These are phyloP conservation scores for Casuarina glauca DNA, from an alignment of 306 rosid species.

Conservation along the genomic window DNA sequence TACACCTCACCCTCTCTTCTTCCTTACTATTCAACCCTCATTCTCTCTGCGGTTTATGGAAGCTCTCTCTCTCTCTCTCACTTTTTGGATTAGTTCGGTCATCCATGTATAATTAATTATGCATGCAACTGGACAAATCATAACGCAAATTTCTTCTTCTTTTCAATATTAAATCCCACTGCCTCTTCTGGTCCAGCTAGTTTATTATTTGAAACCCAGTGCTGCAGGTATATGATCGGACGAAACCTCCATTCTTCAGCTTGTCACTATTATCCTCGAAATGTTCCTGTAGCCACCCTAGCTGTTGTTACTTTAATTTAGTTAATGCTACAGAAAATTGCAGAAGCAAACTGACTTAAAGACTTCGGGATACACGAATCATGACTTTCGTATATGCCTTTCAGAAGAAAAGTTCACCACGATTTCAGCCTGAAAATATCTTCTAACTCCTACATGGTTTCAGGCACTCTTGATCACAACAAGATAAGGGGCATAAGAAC, in stretches of 20 bases:
- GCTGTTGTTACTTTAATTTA: background rate
- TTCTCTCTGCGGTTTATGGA: constrained; percentile 46
- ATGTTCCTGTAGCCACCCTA: constrained; percentile 53
- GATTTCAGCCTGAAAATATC: constrained; percentile 2
- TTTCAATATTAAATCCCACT: constrained; percentile 34
- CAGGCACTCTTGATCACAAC: no score
- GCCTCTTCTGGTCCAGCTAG: constrained; percentile 41
- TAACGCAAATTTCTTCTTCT: constrained; percentile 49
- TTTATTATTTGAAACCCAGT: constrained; percentile 41
- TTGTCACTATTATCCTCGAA: constrained; percentile 65
- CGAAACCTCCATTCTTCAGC: constrained; percentile 62
- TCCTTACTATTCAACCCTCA: constrained; percentile 38
- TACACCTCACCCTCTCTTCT: constrained; percentile 43
- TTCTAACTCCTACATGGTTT: background rate
- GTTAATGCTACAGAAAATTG: background rate
- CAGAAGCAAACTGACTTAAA: background rate
- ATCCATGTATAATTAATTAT: constrained; percentile 40
- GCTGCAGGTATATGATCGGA: constrained; percentile 35
- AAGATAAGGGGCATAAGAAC: no score
- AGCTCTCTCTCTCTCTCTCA: constrained; percentile 44
- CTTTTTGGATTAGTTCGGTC: constrained; percentile 82
- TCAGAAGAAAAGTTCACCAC: background rate
- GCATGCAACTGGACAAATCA: constrained; percentile 63
- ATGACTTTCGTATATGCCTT: constrained; percentile 21
- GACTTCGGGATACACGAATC: no score